Evolutionary conservation across 495 filamentous ascomycete genomes (phyloP), one percentile per base, ranked within the genome.

Genomic region (Xylaria sp.): DNA sequence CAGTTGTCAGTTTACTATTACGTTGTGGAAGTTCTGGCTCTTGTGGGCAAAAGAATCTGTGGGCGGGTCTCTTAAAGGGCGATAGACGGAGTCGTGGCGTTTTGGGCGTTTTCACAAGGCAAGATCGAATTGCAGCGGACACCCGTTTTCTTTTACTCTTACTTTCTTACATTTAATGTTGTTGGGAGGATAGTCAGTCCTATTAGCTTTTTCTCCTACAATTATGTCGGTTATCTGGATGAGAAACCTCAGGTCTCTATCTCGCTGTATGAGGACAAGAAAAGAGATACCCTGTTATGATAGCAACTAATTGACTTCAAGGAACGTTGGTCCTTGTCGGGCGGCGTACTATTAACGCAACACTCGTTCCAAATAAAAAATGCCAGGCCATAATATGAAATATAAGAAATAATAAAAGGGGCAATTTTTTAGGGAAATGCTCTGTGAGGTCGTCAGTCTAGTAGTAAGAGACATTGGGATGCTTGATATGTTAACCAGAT

Each of bases 281-380:
- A 61, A 62, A 43, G 37, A 62, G 59, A 62, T 62, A 62, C 59
- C 59, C 59, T 29, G 21, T 62, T 43, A 62, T 43, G 59, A 62
- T 43, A 43, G 37, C 59, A 62, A 62, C 21, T 37, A 8, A 62
- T 62, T 15, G 17, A 24, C 37, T 37, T 37, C 9, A 40, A 59
- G 19, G 21, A 4, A n/a, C 33, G n/a, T 7, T 37, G 19, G 29
- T 35, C 17, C 7, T 40, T 14, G n/a, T 35, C 19, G 9, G 1
- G 8, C 1, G 31, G 31, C 0, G 19, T 37, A 9, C 11, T 59
- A 19, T 33, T 35, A 1, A 3, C 37, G 1, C 12, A 35, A 37
- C 17, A 40, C 12, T 37, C 33, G 31, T 21, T 37, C 19, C 33
- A 3, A 1, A 40, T 59, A 59, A 33, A 59, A 37, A 37, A 58